Evolutionary conservation across 106 monocot species (phyloP).

Genomic region (Dendrobium officinale): DNA sequence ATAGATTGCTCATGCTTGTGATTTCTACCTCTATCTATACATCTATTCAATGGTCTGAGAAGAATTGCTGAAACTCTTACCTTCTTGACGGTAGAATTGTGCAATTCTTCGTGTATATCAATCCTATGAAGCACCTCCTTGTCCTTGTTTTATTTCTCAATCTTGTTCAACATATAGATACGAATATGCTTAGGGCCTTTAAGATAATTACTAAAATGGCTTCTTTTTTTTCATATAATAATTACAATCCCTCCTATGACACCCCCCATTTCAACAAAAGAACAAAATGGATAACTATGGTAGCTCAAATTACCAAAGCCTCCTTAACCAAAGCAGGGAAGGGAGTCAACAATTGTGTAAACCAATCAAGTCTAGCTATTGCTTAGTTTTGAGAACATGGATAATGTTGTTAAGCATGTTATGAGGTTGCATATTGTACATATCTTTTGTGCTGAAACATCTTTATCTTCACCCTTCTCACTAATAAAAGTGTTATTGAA

Average conservation of each 20-base stretch:
- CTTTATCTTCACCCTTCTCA: background rate
- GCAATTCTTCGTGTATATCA: background rate
- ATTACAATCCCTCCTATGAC: background rate
- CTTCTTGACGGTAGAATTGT: too few relatives aligned
- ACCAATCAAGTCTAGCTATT: background rate
- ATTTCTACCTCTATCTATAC: background rate
- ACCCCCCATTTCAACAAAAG: background rate
- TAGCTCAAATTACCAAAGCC: background rate
- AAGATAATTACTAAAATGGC: background rate
- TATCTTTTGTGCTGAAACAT: background rate
- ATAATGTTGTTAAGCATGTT: background rate
- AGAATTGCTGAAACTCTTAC: background rate
- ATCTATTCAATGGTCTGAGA: background rate
- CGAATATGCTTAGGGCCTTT: too few relatives aligned
- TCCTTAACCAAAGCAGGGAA: background rate
- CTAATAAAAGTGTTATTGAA: background rate
- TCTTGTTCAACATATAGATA: background rate
- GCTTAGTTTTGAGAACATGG: background rate
- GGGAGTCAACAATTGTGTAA: background rate
- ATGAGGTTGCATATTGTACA: background rate
- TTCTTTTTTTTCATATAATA: background rate
- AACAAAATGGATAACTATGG: background rate
- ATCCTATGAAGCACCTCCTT: background rate
- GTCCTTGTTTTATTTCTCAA: background rate
- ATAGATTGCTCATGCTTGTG: background rate